A percentile compares a stretch with the other conserved stretches of the same genome.
phyloP scores from a whole-genome alignment of 2,329 filamentous ascomycete species.

The Cercospora sp. region DNA sequence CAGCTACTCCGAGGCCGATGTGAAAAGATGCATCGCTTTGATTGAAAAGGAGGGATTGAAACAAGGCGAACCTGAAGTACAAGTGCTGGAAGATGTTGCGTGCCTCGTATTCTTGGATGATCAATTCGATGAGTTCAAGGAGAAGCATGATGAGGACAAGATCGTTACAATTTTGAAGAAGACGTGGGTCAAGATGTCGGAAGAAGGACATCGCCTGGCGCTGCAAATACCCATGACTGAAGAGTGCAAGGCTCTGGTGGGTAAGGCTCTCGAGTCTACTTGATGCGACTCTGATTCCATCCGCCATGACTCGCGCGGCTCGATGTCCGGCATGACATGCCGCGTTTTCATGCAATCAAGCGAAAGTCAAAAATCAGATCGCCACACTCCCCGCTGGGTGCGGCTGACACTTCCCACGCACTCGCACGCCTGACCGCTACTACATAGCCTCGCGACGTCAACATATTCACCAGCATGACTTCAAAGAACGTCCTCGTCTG shows the following conservation, averaged over 20 bases:
- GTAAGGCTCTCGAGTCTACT: constrained; percentile 56
- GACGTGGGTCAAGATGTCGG: constrained; percentile 76
- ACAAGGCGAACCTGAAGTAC: constrained; percentile 63
- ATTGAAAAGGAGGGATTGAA: constrained; percentile 76
- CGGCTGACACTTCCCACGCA: neutral
- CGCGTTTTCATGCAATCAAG: constrained; percentile 17
- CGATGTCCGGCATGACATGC: constrained; percentile 9
- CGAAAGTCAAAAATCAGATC: constrained; percentile 14
- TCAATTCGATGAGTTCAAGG: constrained; percentile 79
- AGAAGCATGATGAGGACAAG: constrained; percentile 73
- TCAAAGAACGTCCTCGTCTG: no score
- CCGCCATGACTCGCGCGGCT: constrained; percentile 6
- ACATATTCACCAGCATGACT: no score
- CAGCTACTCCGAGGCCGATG: constrained; percentile 55
- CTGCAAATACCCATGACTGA: constrained; percentile 65
- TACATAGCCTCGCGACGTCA: no score
- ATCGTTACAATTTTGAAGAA: constrained; percentile 68
- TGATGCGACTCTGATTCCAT: neutral
- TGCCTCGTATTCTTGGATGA: constrained; percentile 86
- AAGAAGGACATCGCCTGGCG: constrained; percentile 63
- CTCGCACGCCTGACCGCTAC: no score
- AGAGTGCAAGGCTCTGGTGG: constrained; percentile 61
- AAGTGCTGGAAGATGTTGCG: constrained; percentile 79
- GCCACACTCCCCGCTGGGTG: neutral
- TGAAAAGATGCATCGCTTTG: constrained; percentile 65